Base-by-base conservation (phyloP, 768 basidiomycete species). In the Kwoniella pini region DNA sequence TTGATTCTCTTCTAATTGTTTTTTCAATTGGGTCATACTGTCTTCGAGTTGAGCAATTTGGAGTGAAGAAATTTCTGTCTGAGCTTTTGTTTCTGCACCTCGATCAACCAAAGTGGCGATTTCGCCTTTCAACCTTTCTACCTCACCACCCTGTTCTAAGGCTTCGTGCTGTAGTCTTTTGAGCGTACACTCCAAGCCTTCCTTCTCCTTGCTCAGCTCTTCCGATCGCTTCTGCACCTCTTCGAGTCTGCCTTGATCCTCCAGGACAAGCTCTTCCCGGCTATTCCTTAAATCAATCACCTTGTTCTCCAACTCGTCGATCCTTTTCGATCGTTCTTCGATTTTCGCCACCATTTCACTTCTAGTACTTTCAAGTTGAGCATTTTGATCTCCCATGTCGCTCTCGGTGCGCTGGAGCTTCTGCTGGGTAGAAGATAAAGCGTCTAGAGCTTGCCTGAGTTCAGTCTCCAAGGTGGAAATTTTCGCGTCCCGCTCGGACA, bases 211-310 rank as follows among this genome's bases (percentile, higher is more conserved):
- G 5, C 42, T 38, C 31, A 45, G n/a, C 38, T 39, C 43, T 10
- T 54, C 52, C 22, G 36, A 43, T 33, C 31, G 27, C 52, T 24
- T 45, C 19, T 39, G 27, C 15, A 61, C 53, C n/a, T 61, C 64
- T 12, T 68, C 67, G 7, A 57, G 22, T 24, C 66, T 38, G 17
- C 53, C 48, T 46, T 72, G 68, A 54, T 66, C 70, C 26, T 72
- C 73, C 11, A 75, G 45, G 10, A 67, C 55, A 13, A 75, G 56
- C 31, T 75, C 70, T 43, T 75, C 68, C 19, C 73, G 42, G 24
- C 68, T 70, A 39, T 58, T 60, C 4, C 68, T 55, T 0, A 75
- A 59, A 26, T 75, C 71, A 3, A 70, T 65, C 21, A 75, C 48
- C 10, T 69, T 58, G 15, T 48, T 56, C 42, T 75, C 71, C 21